Evolutionary conservation across 1,284 basidiomycete genomes (phyloP), one percentile per base, ranked within the genome.

Genomic region (Leccinum pachyderme): DNA sequence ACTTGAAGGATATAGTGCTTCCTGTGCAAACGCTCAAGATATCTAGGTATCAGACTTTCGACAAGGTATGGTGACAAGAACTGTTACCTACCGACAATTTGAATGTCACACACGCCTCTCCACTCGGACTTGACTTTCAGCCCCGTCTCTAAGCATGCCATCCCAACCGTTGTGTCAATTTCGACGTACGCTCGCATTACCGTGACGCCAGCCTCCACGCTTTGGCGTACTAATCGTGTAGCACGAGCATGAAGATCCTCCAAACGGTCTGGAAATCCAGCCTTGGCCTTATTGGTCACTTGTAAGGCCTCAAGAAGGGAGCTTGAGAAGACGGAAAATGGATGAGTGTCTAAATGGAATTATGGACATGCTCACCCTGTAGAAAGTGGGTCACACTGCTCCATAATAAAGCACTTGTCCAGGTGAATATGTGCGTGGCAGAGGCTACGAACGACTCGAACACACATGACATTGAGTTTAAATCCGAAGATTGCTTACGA

Each of bases 361-460:
- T n/a, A 24, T 43, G 31, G 15, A 28, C 33, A 25, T 15, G 60
- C 74, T 51, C 69, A 83, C 82, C 82, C 82, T 45, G 74, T 77
- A 13, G 74, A 61, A 33, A 86, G 75, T 27, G 76, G 72, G 48
- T 74, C 75, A 58, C 80, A 82, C 63, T 75, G 72, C 55, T 79
- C 78, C 52, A 86, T 72, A 51, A 87, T 78, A 66, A 83, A 85
- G 66, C 82, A 85, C 68, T 86, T 85, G 72, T 87, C 84, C 15
- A 86, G 75, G 66, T 86, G 83, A 59, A 87, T 80, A 61, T 85
- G 82, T 24, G 82, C 75, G 68, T 86, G 84, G 62, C 82, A 84
- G 47, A 85, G 66, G 48, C 82, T 85, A 44, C 24, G 51, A 56
- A 59, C 45, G 45, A 55, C 46, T 32, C 24, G 45, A 56, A 51